Base-by-base conservation (phyloP, 805 yeast genomes). In the Jamesozyma piceae region DNA sequence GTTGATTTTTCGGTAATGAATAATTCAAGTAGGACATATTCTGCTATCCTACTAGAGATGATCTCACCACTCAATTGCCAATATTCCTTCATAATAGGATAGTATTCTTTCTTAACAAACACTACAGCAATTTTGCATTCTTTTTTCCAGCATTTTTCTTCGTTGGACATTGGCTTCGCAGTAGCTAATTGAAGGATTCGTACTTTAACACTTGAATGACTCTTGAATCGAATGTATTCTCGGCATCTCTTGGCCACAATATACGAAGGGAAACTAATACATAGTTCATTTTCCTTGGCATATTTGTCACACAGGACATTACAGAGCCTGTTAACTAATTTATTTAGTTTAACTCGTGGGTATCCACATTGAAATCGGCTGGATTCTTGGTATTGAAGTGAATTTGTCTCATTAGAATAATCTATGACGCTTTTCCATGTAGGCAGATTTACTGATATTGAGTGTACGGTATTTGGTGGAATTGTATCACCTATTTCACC, bases 51-150 rank as follows among this genome's bases (percentile, higher is more conserved):
- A 29, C 95, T 85, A 14, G 95, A 85, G 22, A 92, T 75, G n/a
- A 96, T 95, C 62, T 90, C 97, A 22, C 99, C 99, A 0, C 95
- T 70, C 56, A 89, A 96, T 61, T 90, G 97, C 98, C 98, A 92
- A 65, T 86, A 92, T 53, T 78, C 78, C 58, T 86, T 88, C 32
- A 92, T 89, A 3, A 83, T 60, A 1, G 75, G 61, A 48, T 70
- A 78, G 45, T 72, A 78, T 3, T 69, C 66, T 2, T 68, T 61
- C 2, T 85, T 85, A 54, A 82, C 84, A 47, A 92, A 80, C n/a
- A 88, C 86, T 18, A 78, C 82, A 0, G 89, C 82, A 42, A 90
- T 75, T 33, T 75, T 74, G 13, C 88, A 76, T 52, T 80, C 89
- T 22, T 78, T 67, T 45, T 77, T 71, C 47, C 71, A 72, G 2